Evolutionary conservation across 2,329 filamentous ascomycete genomes (phyloP).

Genomic region (Lachnellula occidentalis): DNA sequence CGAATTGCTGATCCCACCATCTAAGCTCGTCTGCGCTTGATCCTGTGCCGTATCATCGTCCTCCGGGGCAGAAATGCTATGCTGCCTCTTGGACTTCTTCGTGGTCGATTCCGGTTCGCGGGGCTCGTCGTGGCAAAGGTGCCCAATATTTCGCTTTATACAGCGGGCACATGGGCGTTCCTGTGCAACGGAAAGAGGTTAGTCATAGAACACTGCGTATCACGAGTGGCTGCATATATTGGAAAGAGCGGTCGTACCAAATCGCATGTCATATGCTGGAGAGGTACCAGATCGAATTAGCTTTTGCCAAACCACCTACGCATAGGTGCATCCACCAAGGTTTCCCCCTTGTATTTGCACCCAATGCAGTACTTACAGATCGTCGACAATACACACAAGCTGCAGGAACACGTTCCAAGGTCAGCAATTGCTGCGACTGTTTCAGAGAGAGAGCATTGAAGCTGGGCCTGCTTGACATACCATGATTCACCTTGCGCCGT

Average conservation of each 20-base stretch:
- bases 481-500: slow-evolving; percentile 84
- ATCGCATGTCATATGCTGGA: slow-evolving; percentile 87
- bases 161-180: slow-evolving; percentile 95
- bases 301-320: slow-evolving; percentile 29
- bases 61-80: slow-evolving; percentile 47
- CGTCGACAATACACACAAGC: slow-evolving; percentile 85
- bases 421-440: slow-evolving; percentile 30
- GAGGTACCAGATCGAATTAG: slow-evolving; percentile 31
- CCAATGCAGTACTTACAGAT: slow-evolving; percentile 65
- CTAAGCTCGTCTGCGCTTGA: slow-evolving; percentile 40
- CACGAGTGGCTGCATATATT: slow-evolving; percentile 28
- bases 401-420: slow-evolving; percentile 43
- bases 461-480: slow-evolving; percentile 45
- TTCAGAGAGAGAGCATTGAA: slow-evolving; percentile 23
- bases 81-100: slow-evolving; percentile 71
- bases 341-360: slow-evolving; percentile 21
- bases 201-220: slow-evolving; percentile 29
- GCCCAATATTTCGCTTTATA: slow-evolving; percentile 97
- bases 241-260: slow-evolving; percentile 54
- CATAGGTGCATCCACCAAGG: slow-evolving; percentile 27
- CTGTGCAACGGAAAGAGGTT: slow-evolving; percentile 42
- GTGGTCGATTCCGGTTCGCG: slow-evolving; percentile 63
- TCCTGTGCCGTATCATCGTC: slow-evolving; percentile 56
- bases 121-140: slow-evolving; percentile 96
- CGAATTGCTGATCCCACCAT: slow-evolving; percentile 46